Base-by-base conservation (phyloP, 2,329 filamentous ascomycete genomes). In the Tothia fuscella region DNA sequence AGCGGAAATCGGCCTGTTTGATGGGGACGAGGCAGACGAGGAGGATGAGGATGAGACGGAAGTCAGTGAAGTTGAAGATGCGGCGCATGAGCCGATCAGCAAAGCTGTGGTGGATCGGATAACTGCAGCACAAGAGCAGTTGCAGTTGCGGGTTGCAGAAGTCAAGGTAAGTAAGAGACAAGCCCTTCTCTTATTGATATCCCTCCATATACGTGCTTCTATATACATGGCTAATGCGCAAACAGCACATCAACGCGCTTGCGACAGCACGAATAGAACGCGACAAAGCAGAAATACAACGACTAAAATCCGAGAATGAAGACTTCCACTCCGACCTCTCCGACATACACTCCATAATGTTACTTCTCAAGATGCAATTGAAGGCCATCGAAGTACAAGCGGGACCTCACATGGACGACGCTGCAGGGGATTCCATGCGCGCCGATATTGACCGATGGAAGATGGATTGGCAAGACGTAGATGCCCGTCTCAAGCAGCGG, bases 301-400 rank as follows among this genome's bases (percentile, higher is more conserved):
- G 47, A 12, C 47, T 64, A 6, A 52, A 54, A 21, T 52, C 56
- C 9, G 57, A 62, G 47, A 63, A 62, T 40, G 58, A 62, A 38
- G 50, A 50, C 9, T 47, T 64, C 36, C 52, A 54, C 31, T 48
- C 53, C 3, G 58, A 62, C 41, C 49, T 63, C 14, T 57, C 53
- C 21, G 57, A 60, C 47, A 58, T 61, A 39, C 55, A 61, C 42
- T 56, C 53, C 38, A 58, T 62, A 42, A 49, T 63, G 16, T 51
- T 63, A 28, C 61, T 56, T 40, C 46, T 64, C 32, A 59, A 61
- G 49, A 45, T 63, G 24, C 60, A 62, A 46, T 50, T 63, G 36
- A 57, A 58, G 46, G 53, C 55, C 4, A 40, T 63, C 16, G 58
- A 62, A 38, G 48, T 55, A 2, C 55, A 59, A 35, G 51, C 55